Percentiles rank a stretch among this genome's conserved stretches.
Conservation (phyloP, 306 rosid species). For the Sicyos baderoa region DNA sequence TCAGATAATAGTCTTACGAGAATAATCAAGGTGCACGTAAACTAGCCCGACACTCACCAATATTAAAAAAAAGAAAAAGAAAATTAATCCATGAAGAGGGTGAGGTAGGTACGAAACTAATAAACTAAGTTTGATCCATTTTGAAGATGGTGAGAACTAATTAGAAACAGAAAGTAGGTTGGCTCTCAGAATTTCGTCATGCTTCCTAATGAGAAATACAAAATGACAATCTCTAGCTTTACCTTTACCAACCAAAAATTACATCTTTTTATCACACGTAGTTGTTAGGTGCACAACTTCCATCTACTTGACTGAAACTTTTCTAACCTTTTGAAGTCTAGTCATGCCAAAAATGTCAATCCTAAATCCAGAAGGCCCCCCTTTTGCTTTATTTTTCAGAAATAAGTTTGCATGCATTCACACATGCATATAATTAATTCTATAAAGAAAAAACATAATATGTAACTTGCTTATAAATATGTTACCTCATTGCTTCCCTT, state of each 20-base stretch:
- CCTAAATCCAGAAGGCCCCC: conserved; percentile 11
- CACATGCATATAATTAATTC: neutral
- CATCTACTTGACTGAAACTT: conserved; percentile 5
- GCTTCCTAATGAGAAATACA: neutral
- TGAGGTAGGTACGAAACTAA: neutral
- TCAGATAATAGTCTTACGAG: no score
- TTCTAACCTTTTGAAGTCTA: neutral
- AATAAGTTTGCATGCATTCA: conserved; percentile 2
- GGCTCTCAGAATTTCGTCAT: neutral
- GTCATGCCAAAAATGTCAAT: conserved; percentile 10
- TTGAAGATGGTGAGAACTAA: conserved; percentile 9
- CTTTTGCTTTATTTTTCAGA: neutral
- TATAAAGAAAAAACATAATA: conserved; percentile 4
- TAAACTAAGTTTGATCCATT: conserved; percentile 3
- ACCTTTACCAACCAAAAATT: conserved; percentile 5
- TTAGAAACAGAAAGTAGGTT: conserved; percentile 2
- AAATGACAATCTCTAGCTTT: conserved; percentile 10
- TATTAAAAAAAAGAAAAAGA: no score
- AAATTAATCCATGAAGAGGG: neutral
- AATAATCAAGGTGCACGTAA: no score
- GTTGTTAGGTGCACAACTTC: conserved; percentile 14
- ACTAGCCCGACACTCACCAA: no score
- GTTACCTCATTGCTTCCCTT: conserved; percentile 9
- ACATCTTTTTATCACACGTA: neutral
- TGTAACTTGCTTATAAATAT: conserved; percentile 6